These are phyloP conservation scores for Exophiala calicioides DNA, from an alignment of 2,329 filamentous ascomycete species.

Conservation along the genomic window DNA sequence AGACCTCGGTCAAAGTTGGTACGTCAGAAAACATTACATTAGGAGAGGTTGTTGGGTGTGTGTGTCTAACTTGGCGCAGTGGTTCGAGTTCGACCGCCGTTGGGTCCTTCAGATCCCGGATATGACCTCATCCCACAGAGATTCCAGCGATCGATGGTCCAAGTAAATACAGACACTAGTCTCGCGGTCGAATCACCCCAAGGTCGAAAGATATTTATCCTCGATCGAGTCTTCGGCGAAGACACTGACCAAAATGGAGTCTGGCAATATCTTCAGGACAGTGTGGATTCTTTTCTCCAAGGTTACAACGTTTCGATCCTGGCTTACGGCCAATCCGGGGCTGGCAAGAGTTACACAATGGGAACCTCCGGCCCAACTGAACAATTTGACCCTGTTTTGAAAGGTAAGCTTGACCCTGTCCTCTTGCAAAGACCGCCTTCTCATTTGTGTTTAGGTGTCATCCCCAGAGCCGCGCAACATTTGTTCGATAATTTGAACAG, in stretches of 20 bases:
- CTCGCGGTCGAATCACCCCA: constrained; percentile 87
- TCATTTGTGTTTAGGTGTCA: constrained; percentile 69
- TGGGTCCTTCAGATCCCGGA: constrained; percentile 81
- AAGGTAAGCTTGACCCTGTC: constrained; percentile 64
- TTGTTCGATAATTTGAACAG: constrained; percentile 86
- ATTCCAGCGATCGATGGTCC: constrained; percentile 90
- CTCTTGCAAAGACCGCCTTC: neutral
- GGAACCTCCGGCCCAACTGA: constrained; percentile 86
- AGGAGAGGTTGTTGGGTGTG: neutral
- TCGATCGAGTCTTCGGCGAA: constrained; percentile 89
- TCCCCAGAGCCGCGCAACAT: constrained; percentile 81
- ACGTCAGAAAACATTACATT: constrained; percentile 46
- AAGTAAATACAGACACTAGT: constrained; percentile 81
- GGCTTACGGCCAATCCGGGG: constrained; percentile 95
- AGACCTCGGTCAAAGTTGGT: constrained; percentile 96
- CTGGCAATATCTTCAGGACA: constrained; percentile 92
- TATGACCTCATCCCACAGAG: constrained; percentile 94
- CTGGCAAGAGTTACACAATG: constrained; percentile 99
- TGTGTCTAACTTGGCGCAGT: constrained; percentile 54
- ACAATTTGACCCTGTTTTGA: constrained; percentile 67
- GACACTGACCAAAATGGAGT: constrained; percentile 83
- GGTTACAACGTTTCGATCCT: constrained; percentile 98
- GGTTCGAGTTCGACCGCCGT: constrained; percentile 86
- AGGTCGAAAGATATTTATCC: constrained; percentile 92
- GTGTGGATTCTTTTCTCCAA: constrained; percentile 84